Evolutionary conservation across 2,329 filamentous ascomycete genomes (phyloP).

Genomic region (Penicillium sp.): DNA sequence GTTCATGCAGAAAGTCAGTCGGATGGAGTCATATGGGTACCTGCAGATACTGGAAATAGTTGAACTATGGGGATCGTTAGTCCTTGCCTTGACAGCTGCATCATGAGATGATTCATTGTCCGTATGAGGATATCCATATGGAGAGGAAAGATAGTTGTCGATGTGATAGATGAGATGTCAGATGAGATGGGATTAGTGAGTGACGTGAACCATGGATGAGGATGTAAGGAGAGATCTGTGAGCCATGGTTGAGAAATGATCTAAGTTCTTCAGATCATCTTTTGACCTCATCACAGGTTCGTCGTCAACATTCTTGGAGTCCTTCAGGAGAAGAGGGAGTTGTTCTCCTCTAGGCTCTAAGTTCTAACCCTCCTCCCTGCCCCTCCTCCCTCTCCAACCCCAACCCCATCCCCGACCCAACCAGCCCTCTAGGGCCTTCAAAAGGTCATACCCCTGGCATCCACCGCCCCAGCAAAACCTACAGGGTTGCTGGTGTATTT

Average conservation of each 20-base stretch:
- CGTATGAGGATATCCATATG: not conserved
- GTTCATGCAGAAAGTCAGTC: no score
- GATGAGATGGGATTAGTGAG: not conserved
- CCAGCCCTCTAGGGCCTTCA: not conserved
- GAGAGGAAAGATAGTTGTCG: no score
- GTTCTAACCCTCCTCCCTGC: not conserved
- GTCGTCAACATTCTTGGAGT: not conserved
- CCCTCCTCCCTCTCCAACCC: not conserved
- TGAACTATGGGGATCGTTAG: not conserved
- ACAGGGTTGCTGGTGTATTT: not conserved
- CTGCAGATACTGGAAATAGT: not conserved
- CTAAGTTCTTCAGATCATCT: not conserved
- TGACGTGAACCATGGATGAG: not conserved
- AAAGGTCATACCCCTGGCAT: not conserved
- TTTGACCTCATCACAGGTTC: no score
- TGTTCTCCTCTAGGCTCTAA: no score
- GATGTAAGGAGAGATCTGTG: not conserved
- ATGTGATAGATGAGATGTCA: not conserved
- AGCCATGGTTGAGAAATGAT: not conserved
- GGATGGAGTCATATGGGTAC: not conserved
- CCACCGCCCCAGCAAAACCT: not conserved
- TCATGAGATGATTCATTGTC: conserved; percentile 9
- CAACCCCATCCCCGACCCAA: not conserved
- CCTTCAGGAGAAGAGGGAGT: not conserved
- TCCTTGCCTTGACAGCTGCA: conserved; percentile 14